phyloP scores from a whole-genome alignment of 164 flowering plant species.

The Aristolochia contorta region DNA sequence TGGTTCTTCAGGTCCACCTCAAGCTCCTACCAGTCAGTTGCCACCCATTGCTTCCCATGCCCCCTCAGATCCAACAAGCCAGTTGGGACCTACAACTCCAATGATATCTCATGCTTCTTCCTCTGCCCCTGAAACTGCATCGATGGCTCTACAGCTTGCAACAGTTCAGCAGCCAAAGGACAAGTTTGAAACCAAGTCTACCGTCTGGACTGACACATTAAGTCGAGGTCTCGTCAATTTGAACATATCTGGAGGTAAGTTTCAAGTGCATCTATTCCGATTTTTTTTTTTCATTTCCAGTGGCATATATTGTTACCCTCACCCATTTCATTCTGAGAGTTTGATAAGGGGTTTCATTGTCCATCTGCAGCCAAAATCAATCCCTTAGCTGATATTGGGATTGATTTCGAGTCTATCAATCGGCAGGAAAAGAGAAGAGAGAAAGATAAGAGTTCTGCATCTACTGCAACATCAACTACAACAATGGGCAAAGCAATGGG shows the following conservation, averaged over 20 bases:
- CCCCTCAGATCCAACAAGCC: constrained; percentile 16
- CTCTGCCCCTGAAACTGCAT: constrained; percentile 20
- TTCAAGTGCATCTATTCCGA: neutral
- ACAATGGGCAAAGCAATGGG: constrained; percentile 99
- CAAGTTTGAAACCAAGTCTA: constrained; percentile 86
- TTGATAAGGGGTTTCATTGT: neutral
- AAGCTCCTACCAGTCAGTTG: neutral
- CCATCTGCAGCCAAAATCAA: constrained; percentile 77
- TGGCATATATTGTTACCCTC: neutral
- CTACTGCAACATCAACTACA: constrained; percentile 51
- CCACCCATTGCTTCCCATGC: constrained; percentile 16
- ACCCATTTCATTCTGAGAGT: neutral
- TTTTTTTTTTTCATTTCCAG: neutral
- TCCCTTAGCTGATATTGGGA: constrained; percentile 86
- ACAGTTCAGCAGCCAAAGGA: constrained; percentile 48
- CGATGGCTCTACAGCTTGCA: constrained; percentile 22
- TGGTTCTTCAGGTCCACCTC: constrained; percentile 7
- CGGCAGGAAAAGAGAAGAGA: constrained; percentile 73
- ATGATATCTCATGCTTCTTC: neutral
- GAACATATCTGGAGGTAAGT: constrained; percentile 96
- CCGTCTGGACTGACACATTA: constrained; percentile 95
- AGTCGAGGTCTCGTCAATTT: constrained; percentile 88
- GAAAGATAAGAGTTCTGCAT: constrained; percentile 52
- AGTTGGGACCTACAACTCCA: neutral
- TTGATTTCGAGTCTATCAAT: constrained; percentile 93